These are phyloP conservation scores for Saturnispora diversa DNA, from an alignment of 805 yeast species.

Conservation along the genomic window DNA sequence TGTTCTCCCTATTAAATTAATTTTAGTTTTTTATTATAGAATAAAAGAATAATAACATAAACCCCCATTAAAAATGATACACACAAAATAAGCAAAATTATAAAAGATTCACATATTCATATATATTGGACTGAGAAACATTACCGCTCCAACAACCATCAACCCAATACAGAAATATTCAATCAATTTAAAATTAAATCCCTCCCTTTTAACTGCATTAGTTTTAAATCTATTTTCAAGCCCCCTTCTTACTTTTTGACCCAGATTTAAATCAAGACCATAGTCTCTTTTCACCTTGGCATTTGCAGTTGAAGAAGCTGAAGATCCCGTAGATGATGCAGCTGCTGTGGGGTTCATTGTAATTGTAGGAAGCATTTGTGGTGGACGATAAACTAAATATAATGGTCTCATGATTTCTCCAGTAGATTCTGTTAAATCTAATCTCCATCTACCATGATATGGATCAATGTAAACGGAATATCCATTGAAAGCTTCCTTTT, in stretches of 20 bases:
- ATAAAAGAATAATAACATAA: too few relatives aligned
- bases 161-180: conserved; percentile 51
- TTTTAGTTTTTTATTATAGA: not conserved
- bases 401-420: conserved; percentile 81
- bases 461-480: conserved; percentile 58
- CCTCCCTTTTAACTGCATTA: conserved; percentile 46
- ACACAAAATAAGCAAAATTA: not conserved
- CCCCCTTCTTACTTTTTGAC: conserved; percentile 52
- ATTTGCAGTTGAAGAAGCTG: conserved; percentile 14
- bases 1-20: not conserved
- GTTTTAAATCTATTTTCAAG: conserved; percentile 77
- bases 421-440: conserved; percentile 67
- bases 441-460: conserved; percentile 76
- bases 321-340: conserved; percentile 23
- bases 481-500: conserved; percentile 49
- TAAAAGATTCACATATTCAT: not conserved
- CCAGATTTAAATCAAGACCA: conserved; percentile 23
- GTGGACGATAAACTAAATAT: conserved; percentile 87
- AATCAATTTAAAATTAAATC: conserved; percentile 38
- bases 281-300: conserved; percentile 13
- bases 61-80: not conserved
- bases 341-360: conserved; percentile 78
- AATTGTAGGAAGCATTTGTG: conserved; percentile 89
- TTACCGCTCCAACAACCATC: conserved; percentile 26
- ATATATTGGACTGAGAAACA: conserved; percentile 14